These are phyloP conservation scores for Exidia glandulosa DNA, from an alignment of 768 basidiomycete genomes.

Conservation along the genomic window DNA sequence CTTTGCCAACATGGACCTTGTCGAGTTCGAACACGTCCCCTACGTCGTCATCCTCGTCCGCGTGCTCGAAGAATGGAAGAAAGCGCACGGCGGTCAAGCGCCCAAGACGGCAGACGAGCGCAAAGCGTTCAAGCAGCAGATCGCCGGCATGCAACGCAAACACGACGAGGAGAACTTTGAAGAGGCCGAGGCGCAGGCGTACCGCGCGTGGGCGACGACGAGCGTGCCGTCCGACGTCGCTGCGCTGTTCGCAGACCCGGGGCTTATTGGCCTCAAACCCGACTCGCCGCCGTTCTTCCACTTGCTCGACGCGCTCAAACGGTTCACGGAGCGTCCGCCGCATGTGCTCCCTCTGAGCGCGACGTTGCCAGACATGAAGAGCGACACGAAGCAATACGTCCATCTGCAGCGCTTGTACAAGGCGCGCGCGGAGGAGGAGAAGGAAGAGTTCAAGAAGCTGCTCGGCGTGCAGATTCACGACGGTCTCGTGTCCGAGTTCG, in stretches of 20 bases:
- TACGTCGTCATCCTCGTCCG: slow-evolving; percentile 84
- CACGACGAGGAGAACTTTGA: slow-evolving; percentile 95
- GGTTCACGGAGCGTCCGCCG: slow-evolving; percentile 44
- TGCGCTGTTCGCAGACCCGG: slow-evolving; percentile 51
- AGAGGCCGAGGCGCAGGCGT: slow-evolving; percentile 83
- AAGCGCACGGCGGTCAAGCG: slow-evolving; percentile 56
- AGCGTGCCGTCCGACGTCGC: slow-evolving; percentile 58
- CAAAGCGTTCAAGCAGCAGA: slow-evolving; percentile 59
- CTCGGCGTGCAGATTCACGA: slow-evolving; percentile 33
- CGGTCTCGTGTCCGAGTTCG: slow-evolving; percentile 53
- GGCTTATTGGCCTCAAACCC: slow-evolving; percentile 31
- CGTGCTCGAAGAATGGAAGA: slow-evolving; percentile 75
- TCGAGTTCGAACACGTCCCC: slow-evolving; percentile 83
- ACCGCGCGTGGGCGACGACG: slow-evolving; percentile 60
- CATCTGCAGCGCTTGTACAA: slow-evolving; percentile 81
- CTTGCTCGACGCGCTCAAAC: slow-evolving; percentile 61
- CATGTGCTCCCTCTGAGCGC: slow-evolving; percentile 73
- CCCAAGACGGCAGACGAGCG: slow-evolving; percentile 52
- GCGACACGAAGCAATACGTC: slow-evolving; percentile 75
- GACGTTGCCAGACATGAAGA: slow-evolving; percentile 92
- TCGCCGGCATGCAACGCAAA: slow-evolving; percentile 59
- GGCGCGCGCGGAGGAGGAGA: slow-evolving; percentile 60
- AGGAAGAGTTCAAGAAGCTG: slow-evolving; percentile 28
- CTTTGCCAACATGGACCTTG: slow-evolving; percentile 70
- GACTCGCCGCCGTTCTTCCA: slow-evolving; percentile 64